Base-by-base conservation (phyloP, 2,329 filamentous ascomycete genomes). In the Phaeophleospora eucalypticola region DNA sequence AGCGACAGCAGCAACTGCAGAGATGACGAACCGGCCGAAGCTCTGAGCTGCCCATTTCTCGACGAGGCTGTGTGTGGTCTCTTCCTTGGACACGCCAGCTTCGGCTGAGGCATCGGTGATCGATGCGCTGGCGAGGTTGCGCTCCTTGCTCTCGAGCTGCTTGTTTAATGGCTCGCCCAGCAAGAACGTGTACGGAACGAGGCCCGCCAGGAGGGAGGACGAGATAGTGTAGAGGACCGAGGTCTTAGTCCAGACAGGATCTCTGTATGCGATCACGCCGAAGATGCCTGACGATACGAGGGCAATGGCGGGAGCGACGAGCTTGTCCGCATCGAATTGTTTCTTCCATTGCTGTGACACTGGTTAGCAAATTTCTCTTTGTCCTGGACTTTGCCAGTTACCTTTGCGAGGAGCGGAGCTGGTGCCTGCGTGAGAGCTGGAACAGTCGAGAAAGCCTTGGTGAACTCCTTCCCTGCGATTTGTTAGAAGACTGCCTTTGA, bases 1-100 rank as follows among this genome's bases (percentile, higher is more conserved):
- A 10, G 50, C 20, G 12, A 54, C n/a, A 10, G 58, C 53, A 32
- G 45, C 55, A 34, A 61, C 19, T 15, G 43, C 49, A 38, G 56
- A 49, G 32, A 63, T 47, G 10, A 66, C 44, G 2, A 67, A 65
- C 15, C 75, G 60, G 4, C 64, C 71, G 29, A 81, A 52, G 56
- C 81, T 81, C 56, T 80, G 58, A 41, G 70, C 65, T 2, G 69
- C 78, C 79, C 79, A 83, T 48, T 65, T 67, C 56, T 82, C 78
- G 32, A 82, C 69, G 54, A 82, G 60, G 48, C 65, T 69, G 62
- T 79, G 76, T 6, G 69, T 68, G 0, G 68, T 74, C 64, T 76
- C 72, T 36, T 69, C 70, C 43, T 69, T 63, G 20, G 38, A n/a
- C 17, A 47, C 14, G 6, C 45, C 45, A 10, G 39, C 45, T 21